These are phyloP conservation scores for Populus ilicifolia DNA, from an alignment of 345 rosid genomes.

Conservation along the genomic window DNA sequence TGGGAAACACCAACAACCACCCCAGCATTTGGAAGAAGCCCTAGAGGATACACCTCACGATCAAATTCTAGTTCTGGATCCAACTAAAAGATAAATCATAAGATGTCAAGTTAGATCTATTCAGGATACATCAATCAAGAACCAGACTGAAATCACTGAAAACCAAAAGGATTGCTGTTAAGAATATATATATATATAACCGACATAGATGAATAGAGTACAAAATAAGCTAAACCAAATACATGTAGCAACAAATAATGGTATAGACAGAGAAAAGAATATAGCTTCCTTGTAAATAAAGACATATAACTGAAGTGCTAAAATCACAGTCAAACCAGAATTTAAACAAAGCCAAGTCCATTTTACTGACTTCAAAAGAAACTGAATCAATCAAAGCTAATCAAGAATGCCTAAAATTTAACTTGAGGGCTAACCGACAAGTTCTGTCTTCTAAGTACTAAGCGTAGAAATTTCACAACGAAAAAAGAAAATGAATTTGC, in stretches of 20 bases:
- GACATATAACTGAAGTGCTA: neutral
- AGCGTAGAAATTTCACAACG: neutral
- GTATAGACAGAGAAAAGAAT: neutral
- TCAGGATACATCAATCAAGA: constrained; percentile 1
- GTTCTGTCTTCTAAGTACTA: neutral
- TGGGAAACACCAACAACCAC: constrained; percentile 96
- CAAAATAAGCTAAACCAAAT: constrained; percentile 7
- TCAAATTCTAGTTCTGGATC: constrained; percentile 98
- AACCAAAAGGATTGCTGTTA: neutral
- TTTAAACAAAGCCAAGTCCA: neutral
- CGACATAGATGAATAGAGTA: neutral
- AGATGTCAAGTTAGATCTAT: constrained; percentile 10
- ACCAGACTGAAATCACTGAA: constrained; percentile 10
- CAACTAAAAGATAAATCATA: constrained; percentile 48
- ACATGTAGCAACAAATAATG: neutral
- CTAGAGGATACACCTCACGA: constrained; percentile 91
- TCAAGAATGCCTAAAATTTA: neutral
- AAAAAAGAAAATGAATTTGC: neutral
- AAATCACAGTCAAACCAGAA: neutral
- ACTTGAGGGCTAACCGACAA: neutral
- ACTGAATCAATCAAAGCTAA: neutral
- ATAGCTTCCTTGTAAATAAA: neutral
- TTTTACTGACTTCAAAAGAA: neutral
- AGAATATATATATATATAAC: neutral
- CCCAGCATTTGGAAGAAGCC: constrained; percentile 95